A percentile compares a stretch with the other conserved stretches of the same genome.
Conservation (phyloP, 345 rosid species). For the Odontarrhena argentea region DNA sequence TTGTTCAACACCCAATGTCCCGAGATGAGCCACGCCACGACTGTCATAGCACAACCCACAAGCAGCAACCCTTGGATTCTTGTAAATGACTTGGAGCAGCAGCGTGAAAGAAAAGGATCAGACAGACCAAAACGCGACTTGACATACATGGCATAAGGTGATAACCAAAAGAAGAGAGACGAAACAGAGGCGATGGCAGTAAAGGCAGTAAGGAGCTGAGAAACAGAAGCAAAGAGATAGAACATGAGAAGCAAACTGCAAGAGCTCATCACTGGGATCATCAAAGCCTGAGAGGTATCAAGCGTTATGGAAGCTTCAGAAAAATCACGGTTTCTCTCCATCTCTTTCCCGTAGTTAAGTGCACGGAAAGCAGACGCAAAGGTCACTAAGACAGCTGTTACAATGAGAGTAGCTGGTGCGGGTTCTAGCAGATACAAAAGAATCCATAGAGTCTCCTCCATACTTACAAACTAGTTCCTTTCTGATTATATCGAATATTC, state of each 20-base stretch:
- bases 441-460: conserved; percentile 83
- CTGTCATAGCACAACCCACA: conserved; percentile 54
- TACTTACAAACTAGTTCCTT: too few species aligned
- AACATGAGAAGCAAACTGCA: conserved; percentile 97
- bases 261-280: conserved; percentile 98
- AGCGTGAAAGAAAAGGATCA: conserved; percentile 82
- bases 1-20: conserved; percentile 98
- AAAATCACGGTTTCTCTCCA: conserved; percentile 88
- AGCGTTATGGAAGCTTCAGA: conserved; percentile 84
- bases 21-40: conserved; percentile 87
- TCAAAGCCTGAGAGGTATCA: conserved; percentile 85
- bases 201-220: conserved; percentile 84
- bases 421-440: conserved; percentile 86
- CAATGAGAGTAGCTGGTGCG: conserved; percentile 78
- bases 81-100: conserved; percentile 83
- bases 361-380: conserved; percentile 97
- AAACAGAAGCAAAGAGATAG: conserved; percentile 89
- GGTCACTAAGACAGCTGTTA: conserved; percentile 85
- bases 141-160: conserved; percentile 61
- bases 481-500: conserved; percentile 27
- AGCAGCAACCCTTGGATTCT: conserved; percentile 67
- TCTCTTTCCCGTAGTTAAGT: conserved; percentile 86
- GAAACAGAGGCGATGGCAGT: conserved; percentile 91
- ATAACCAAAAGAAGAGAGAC: conserved; percentile 80
- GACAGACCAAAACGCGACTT: conserved; percentile 69